Base-by-base conservation (phyloP, 1,139 yeast genomes). In the Kodamaea plutei region DNA sequence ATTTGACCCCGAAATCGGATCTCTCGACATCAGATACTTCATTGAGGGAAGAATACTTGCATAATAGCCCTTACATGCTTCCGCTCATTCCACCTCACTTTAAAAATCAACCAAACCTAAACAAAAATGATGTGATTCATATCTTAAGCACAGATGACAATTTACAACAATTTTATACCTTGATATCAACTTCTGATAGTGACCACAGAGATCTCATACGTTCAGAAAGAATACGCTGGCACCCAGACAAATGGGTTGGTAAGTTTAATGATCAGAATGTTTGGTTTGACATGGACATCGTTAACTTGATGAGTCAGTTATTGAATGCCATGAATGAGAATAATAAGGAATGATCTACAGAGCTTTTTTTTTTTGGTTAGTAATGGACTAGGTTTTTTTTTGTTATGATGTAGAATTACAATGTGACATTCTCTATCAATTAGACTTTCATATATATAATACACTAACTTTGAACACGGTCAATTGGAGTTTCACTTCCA, bases 191-290 rank as follows among this genome's bases (percentile, higher is more conserved):
- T 5, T 27, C 36, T 6, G 20, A 29, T 8, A 50, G 44, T 15
- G 33, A 39, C 5, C 33, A 51, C 12, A 15, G 39, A 8, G 60
- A 52, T 2, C 43, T 71, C 4, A 36, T 77, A 6, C 73, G 67
- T 35, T 45, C 41, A 19, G 87, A 79, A 44, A 46, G 87, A 37
- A 50, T 78, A 4, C 56, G 73, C 38, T 80, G 87, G 87, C 88
- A 80, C 48, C 88, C 88, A 2, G 88, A 80, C 47, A 71, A 67
- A 44, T 66, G 73, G 73, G 45, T 52, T 6, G 49, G 50, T 4
- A 41, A 44, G 29, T 36, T 51, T 12, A 26, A 23, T 30, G 36
- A 10, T 28, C 30, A 15, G 29, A 37, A 28, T 26, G 34, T 27
- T 29, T 31, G 39, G 32, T 43, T 52, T 28, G 54, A 52, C 32